Evolutionary conservation across 257 asterid species (phyloP).

Genomic region (Datura wrightii): DNA sequence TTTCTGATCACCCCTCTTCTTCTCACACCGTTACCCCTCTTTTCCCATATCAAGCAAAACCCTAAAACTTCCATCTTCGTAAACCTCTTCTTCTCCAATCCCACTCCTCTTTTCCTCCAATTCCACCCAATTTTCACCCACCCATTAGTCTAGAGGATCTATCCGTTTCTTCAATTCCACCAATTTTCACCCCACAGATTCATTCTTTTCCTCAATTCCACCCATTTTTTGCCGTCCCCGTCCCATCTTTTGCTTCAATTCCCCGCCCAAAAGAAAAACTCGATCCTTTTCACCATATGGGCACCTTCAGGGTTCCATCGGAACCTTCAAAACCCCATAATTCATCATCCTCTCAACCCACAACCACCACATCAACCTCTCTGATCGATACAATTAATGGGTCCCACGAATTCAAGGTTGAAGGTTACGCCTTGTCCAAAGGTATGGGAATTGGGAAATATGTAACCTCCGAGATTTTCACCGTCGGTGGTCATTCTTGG

Average conservation of each 20-base stretch:
- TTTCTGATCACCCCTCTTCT: neutral
- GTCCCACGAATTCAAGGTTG: conserved; percentile 33
- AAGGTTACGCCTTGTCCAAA: conserved; percentile 26
- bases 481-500: conserved; percentile 38
- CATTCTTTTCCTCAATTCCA: neutral
- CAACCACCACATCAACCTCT: conserved; percentile 37
- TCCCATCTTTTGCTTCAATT: neutral
- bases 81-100: neutral
- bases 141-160: neutral
- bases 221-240: neutral
- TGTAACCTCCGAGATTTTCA: conserved; percentile 26
- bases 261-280: neutral
- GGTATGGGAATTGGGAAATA: conserved; percentile 37
- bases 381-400: conserved; percentile 28
- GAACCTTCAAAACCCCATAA: conserved; percentile 33
- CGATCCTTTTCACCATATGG: conserved; percentile 25
- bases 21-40: neutral
- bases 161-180: neutral
- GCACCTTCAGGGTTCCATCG: conserved; percentile 33
- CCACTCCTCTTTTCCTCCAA: neutral
- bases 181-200: neutral
- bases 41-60: neutral
- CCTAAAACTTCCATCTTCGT: neutral
- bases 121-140: neutral
- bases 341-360: conserved; percentile 27